Base-by-base conservation (phyloP, 2,329 filamentous ascomycete genomes). In the Pseudocercospora cruenta region DNA sequence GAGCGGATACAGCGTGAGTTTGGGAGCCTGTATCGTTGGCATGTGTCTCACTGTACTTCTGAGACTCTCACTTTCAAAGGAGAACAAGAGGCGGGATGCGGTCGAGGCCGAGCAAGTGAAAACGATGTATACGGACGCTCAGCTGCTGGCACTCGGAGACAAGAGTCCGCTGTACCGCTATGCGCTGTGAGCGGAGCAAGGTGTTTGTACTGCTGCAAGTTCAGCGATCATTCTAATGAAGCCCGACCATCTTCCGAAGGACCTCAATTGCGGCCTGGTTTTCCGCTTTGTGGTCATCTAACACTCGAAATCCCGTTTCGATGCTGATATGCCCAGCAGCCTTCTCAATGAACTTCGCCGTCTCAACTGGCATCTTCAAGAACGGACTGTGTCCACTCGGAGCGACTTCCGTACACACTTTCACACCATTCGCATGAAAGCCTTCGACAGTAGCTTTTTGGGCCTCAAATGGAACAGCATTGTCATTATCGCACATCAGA, bases 81-180 rank as follows among this genome's bases (percentile, higher is more conserved):
- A 8, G n/a, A 31, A 31, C 28, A 31, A 31, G 62, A 74, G 73
- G 65, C 75, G 76, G 19, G 78, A 75, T 51, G 66, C 69, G 36
- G 68, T 77, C 22, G 70, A 73, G 1, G 75, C 77, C 58, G 78
- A 77, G 2, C 74, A 78, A 22, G 72, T 77, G 58, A 68, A 73
- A 16, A 72, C 69, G 6, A 74, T 73, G 36, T 80, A 80, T 66
- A 76, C 73, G 3, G 76, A 79, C n/a, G 73, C 74, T 28, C 71
- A 81, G 66, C 55, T 80, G 53, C 71, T 75, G 63, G 74, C 74
- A 62, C 73, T 80, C 75, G 79, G 79, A 0, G 78, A 80, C 71
- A 69, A 73, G 58, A 79, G 76, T 65, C 78, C 78, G 12, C 70
- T 80, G 63, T 81, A 79, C 68, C 77, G 75, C 64, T 81, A 80